Percentiles rank a stretch among this genome's conserved stretches.
Conservation (phyloP, 1,284 basidiomycete genomes). For the Irpex lacteus region DNA sequence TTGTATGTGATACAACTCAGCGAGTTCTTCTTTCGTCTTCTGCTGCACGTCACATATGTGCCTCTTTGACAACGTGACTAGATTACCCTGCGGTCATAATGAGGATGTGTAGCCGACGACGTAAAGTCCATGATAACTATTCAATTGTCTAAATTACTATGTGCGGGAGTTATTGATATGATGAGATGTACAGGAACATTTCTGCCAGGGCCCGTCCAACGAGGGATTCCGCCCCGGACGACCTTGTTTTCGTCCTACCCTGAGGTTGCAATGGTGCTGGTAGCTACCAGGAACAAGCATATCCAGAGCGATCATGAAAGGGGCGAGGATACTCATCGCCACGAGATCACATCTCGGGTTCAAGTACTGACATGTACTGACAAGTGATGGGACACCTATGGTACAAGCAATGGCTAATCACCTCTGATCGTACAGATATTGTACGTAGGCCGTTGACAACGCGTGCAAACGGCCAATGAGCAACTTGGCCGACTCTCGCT, state of each 20-base stretch:
- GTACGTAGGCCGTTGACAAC: background rate
- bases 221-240: background rate
- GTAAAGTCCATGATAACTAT: background rate
- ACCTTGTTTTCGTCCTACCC: too few relatives aligned
- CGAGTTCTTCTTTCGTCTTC: background rate
- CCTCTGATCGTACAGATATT: background rate
- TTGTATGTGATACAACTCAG: background rate
- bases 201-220: background rate
- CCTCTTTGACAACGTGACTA: background rate
- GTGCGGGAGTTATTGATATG: too few relatives aligned
- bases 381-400: too few relatives aligned
- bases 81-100: background rate
- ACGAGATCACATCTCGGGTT: background rate
- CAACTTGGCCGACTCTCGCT: background rate
- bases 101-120: background rate
- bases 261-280: too few relatives aligned
- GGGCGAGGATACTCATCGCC: too few relatives aligned
- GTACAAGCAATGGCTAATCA: too few relatives aligned
- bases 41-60: background rate
- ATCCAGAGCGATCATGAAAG: too few relatives aligned
- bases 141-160: background rate
- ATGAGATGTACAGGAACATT: background rate
- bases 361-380: background rate
- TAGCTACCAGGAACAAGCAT: background rate
- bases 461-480: background rate